Percentiles rank a stretch among this genome's conserved stretches.
Evolutionary conservation across 2,329 filamentous ascomycete genomes (phyloP).

Genomic region (Hypoxylon sp.): DNA sequence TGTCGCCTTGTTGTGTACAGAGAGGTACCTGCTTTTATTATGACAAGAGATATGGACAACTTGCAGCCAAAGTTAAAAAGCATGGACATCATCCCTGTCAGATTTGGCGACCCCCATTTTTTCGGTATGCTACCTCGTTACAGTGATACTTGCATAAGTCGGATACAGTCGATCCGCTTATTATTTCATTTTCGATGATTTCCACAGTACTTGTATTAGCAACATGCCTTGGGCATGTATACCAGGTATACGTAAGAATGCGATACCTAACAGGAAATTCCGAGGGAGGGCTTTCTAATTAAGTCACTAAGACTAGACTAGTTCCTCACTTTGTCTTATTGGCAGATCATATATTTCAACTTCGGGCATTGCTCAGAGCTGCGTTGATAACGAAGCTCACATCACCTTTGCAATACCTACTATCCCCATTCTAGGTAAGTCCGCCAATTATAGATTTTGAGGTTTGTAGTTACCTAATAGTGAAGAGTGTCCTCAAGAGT

Average conservation of each 20-base stretch:
- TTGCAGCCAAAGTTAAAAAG: conserved; percentile 33
- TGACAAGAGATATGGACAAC: conserved; percentile 38
- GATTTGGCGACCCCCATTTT: background rate
- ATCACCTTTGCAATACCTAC: background rate
- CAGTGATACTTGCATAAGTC: background rate
- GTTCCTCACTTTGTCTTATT: background rate
- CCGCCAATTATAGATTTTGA: background rate
- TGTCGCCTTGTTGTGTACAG: conserved; percentile 25
- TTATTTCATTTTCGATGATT: too few species aligned
- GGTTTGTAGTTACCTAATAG: background rate
- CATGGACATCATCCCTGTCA: conserved; percentile 25
- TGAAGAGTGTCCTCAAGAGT: background rate
- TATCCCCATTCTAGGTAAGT: background rate
- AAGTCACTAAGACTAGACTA: too few species aligned
- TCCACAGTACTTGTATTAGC: too few species aligned
- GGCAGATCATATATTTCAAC: background rate
- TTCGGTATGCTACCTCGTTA: background rate
- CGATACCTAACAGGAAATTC: too few species aligned
- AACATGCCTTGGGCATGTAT: too few species aligned
- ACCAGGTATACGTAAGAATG: too few species aligned
- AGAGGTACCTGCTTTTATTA: conserved; percentile 7
- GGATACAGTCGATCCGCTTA: background rate
- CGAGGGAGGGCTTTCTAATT: too few species aligned
- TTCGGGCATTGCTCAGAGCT: background rate
- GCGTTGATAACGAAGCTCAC: background rate